A percentile compares a stretch with the other conserved stretches of the same genome.
Conservation (phyloP, 129 eudicot genomes). For the Calendula officinalis region DNA sequence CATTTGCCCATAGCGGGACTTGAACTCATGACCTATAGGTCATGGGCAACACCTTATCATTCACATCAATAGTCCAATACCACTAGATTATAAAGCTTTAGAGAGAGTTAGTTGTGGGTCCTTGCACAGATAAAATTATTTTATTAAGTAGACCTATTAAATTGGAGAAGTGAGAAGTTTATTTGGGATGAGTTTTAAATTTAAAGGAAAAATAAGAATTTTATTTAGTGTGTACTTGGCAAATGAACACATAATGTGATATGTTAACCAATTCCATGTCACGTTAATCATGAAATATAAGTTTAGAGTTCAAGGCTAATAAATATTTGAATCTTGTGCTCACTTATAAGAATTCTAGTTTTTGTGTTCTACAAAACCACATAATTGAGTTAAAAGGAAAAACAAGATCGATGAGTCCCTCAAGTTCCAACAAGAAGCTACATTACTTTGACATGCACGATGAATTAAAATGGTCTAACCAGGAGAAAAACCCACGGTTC, state of each 20-base stretch:
- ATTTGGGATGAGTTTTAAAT: no score
- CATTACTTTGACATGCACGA: conserved; percentile 23
- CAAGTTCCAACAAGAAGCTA: conserved; percentile 25
- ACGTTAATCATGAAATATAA: background rate
- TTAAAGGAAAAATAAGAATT: no score
- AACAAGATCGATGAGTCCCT: conserved; percentile 11
- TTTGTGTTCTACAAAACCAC: background rate
- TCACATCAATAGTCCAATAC: no score
- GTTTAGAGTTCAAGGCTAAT: background rate
- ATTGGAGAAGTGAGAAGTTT: no score
- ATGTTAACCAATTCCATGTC: background rate
- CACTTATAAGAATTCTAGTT: background rate
- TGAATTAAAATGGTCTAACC: background rate
- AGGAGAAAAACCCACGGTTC: background rate
- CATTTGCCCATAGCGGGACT: no score
- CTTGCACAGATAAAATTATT: no score
- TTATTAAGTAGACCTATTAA: no score
- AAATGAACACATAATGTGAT: background rate
- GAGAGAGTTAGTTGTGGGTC: no score
- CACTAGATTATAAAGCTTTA: no score
- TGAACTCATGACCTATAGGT: no score
- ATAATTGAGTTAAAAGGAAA: background rate
- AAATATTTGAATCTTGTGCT: background rate
- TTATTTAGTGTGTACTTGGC: background rate
- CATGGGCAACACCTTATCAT: no score